phyloP scores from a whole-genome alignment of 257 asterid species.

The Jacaranda mimosifolia region DNA sequence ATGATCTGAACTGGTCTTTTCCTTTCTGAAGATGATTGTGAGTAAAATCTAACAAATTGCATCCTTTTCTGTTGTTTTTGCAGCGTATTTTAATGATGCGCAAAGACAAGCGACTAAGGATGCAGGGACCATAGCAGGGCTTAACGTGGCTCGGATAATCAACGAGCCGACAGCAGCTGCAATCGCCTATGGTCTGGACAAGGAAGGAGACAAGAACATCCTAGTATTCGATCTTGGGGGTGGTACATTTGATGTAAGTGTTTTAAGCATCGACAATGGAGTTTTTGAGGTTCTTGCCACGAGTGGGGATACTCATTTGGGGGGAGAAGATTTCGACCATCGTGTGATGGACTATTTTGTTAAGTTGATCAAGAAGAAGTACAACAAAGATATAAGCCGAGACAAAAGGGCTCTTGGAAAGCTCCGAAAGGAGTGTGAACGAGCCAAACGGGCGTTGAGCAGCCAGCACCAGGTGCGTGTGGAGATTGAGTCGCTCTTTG shows the following conservation, averaged over 20 bases:
- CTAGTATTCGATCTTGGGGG: slow-evolving; percentile 67
- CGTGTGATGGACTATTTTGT: slow-evolving; percentile 64
- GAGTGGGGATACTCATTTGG: slow-evolving; percentile 61
- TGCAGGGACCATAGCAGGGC: slow-evolving; percentile 59
- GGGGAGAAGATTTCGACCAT: slow-evolving; percentile 70
- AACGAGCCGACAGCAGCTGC: slow-evolving; percentile 74
- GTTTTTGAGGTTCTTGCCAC: slow-evolving; percentile 66
- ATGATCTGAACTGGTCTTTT: too few species aligned
- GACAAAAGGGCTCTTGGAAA: slow-evolving; percentile 61
- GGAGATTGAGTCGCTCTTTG: slow-evolving; percentile 62
- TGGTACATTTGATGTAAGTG: slow-evolving; percentile 67
- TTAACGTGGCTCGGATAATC: slow-evolving; percentile 60
- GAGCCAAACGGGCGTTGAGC: slow-evolving; percentile 64
- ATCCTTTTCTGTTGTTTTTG: neutral
- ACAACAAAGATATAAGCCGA: slow-evolving; percentile 58
- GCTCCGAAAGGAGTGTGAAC: slow-evolving; percentile 55
- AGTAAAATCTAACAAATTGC: neutral
- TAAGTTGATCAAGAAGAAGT: slow-evolving; percentile 58
- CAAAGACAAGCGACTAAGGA: slow-evolving; percentile 68
- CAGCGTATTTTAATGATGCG: slow-evolving; percentile 68
- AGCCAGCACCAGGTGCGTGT: slow-evolving; percentile 66
- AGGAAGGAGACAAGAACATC: slow-evolving; percentile 59
- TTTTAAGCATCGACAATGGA: slow-evolving; percentile 54
- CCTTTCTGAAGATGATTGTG: too few species aligned
- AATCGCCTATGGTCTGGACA: slow-evolving; percentile 61